Conservation (phyloP, 352 stramenopile genomes). For the Phytopythium litorale region DNA sequence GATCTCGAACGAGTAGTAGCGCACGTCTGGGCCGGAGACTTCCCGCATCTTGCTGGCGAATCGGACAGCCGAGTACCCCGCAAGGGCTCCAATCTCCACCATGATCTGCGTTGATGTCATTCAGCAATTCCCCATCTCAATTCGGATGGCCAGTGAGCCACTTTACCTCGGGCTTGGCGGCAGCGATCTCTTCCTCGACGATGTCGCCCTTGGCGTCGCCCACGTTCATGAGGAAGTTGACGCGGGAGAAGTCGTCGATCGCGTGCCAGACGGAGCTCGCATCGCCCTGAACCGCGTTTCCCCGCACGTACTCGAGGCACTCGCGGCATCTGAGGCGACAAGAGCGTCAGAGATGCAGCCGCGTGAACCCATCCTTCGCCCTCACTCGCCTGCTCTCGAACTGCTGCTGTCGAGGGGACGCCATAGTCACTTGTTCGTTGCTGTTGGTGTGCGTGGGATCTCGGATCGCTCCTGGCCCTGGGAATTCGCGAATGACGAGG, state of each 20-base stretch:
- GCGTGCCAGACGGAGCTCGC: slow-evolving; percentile 24
- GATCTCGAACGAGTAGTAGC: slow-evolving; percentile 48
- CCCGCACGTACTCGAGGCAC: slow-evolving; percentile 23
- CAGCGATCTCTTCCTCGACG: slow-evolving; percentile 24
- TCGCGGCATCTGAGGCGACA: slow-evolving; percentile 14
- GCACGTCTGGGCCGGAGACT: slow-evolving; percentile 13
- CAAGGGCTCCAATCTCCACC: slow-evolving; percentile 33
- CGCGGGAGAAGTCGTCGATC: slow-evolving; percentile 26
- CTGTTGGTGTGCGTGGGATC: background rate
- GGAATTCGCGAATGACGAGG: background rate
- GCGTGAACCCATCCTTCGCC: too few species aligned
- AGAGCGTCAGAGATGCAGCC: background rate
- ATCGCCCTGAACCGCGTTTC: slow-evolving; percentile 19
- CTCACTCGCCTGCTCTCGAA: background rate
- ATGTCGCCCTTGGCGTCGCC: slow-evolving; percentile 29
- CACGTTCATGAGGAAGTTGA: slow-evolving; percentile 36
- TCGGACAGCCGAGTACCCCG: slow-evolving; percentile 42
- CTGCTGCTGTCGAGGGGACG: slow-evolving; percentile 11
- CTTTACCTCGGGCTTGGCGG: slow-evolving; percentile 14
- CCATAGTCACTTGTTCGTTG: slow-evolving; percentile 16
- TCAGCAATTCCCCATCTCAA: background rate
- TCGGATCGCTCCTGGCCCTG: background rate
- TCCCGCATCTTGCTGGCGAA: slow-evolving; percentile 30
- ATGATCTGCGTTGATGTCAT: slow-evolving; percentile 17
- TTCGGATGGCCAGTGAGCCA: background rate